Evolutionary conservation across 441 rosid species (phyloP), one percentile per base, ranked within the genome.

Genomic region (Arabidopsis hybrid): DNA sequence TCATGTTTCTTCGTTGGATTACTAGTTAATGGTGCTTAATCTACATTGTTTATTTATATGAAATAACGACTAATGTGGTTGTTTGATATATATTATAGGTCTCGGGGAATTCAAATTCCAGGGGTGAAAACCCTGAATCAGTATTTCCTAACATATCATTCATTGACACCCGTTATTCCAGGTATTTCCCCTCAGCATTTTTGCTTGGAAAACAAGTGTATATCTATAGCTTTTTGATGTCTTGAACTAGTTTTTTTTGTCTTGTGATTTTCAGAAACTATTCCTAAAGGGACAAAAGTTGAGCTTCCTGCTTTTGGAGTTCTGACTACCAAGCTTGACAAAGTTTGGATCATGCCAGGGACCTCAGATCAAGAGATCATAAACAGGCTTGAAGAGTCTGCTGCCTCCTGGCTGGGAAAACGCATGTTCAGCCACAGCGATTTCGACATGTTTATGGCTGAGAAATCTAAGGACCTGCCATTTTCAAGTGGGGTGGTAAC

Each of bases 231-330:
- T 47, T 68, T 67, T 10, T 4, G 55, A 43, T 56, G 64, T 68
- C 6, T 45, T 69, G 46, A 71, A 7, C 67, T 50, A 29, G n/a
- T n/a, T n/a, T n/a, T 21, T 9, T 29, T 60, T 46, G 51, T 7
- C 3, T 51, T 40, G 43, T 51, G 42, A 4, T 50, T 40, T 39
- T 61, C 29, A 71, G 60, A 17, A 62, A 40, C 17, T 3, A 16
- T 3, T 62, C 16, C 36, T 52, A 35, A 43, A 34, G 36, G 17
- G 8, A 0, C 3, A 10, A 32, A 32, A 2, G 36, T 62, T 52
- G 16, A 5, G 69, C 46, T 72, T 52, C 69, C 75, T 72, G 16
- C 69, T 62, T 71, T 61, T 42, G 75, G 75, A 61, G 75, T n/a
- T 0, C 65, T 69, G 65, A 34, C 65, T 58, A 45, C 73, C 36